phyloP scores from a whole-genome alignment of 345 rosid genomes.

The Punica granatum region DNA sequence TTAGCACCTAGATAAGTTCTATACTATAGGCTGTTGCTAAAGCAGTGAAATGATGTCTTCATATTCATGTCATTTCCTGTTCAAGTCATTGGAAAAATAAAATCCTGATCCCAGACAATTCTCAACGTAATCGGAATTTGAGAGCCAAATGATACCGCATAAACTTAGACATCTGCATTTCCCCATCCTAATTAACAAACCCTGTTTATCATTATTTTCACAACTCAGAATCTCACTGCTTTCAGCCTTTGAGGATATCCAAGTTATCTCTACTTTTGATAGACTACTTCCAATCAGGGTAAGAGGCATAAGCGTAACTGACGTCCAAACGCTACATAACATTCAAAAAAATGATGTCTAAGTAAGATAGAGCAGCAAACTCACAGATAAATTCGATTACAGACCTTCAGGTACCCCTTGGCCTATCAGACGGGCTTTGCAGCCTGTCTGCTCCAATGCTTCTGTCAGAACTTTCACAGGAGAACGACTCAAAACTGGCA shows the following conservation, averaged over 20 bases:
- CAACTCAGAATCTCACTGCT: neutral
- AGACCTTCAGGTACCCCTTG: conserved; percentile 94
- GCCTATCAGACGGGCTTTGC: conserved; percentile 81
- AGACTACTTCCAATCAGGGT: neutral
- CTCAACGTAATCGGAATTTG: neutral
- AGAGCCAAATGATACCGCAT: neutral
- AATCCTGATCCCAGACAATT: neutral
- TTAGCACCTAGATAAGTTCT: too few species aligned
- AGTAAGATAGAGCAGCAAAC: neutral
- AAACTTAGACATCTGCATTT: neutral
- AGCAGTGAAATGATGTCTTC: neutral
- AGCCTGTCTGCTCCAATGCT: conserved; percentile 81
- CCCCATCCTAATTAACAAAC: neutral
- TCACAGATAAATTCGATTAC: conserved; percentile 4
- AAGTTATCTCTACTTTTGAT: neutral
- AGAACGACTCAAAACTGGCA: conserved; percentile 66
- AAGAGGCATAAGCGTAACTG: neutral
- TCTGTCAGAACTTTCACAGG: conserved; percentile 69
- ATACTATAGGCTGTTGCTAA: neutral
- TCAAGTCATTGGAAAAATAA: neutral
- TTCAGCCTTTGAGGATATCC: neutral
- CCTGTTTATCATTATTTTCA: neutral
- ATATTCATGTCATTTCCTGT: neutral
- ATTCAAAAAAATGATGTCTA: neutral
- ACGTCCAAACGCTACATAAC: neutral